Base-by-base conservation (phyloP, 306 rosid genomes). In the Urtica urens region DNA sequence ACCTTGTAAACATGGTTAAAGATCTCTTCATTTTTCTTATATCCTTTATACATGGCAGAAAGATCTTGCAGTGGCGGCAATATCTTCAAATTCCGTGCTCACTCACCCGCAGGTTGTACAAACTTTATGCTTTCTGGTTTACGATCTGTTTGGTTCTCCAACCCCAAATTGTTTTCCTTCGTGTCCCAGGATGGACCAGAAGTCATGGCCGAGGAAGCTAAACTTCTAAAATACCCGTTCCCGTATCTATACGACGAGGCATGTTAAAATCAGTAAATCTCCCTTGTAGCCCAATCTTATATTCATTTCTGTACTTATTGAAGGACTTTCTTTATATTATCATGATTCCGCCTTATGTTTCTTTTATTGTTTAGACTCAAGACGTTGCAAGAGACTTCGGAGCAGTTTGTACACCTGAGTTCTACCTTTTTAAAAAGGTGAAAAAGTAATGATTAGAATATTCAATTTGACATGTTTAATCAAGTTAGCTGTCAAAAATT, bases 111-210 rank as follows among this genome's bases (percentile, higher is more conserved):
- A 90, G 97, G 97, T 90, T 69, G 38, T 66, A 37, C 44, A 62
- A 58, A 51, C 49, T 56, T 66, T 58, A 45, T 62, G 62, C 15
- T 67, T 60, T 60, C 58, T 47, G 28, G 46, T 57, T 8, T 49
- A 55, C n/a, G 35, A 66, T 72, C 65, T 46, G 46, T 64, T 43
- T 78, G 65, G 62, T 49, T 67, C 49, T 74, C 54, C 26, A 62
- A 70, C 19, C n/a, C 66, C 62, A 64, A 59, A 53, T 65, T 71
- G 22, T 71, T 21, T 64, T 72, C 60, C 52, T 79, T n/a, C n/a
- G n/a, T n/a, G n/a, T n/a, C 74, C 62, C 84, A 90, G 95, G 97
- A 90, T 70, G 97, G 97, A 57, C 93, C 97, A 8, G 59, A 70
- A 66, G 74, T 68, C 61, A 90, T 90, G 94, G 83, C 87, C 16